phyloP scores from a whole-genome alignment of 2,329 filamentous ascomycete genomes.

The Saccharata proteae region DNA sequence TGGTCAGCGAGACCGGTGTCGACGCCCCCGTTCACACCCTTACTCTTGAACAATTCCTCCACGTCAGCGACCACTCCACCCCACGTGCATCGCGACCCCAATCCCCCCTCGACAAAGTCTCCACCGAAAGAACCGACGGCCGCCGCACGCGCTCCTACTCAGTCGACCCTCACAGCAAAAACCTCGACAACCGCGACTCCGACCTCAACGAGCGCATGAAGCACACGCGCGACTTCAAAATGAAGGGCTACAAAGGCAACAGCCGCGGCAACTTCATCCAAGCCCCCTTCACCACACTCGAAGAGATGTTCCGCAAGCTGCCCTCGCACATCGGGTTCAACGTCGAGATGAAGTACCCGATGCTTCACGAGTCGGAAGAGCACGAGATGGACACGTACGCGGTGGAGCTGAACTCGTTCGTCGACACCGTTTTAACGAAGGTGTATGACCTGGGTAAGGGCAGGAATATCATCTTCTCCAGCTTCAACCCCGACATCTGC shows the following conservation, averaged over 20 bases:
- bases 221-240: slow-evolving; percentile 89
- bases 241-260: slow-evolving; percentile 92
- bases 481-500: slow-evolving; percentile 95
- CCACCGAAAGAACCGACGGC: slow-evolving; percentile 10
- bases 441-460: slow-evolving; percentile 76
- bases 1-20: slow-evolving; percentile 94
- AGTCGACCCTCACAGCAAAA: slow-evolving; percentile 39
- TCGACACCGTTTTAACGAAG: slow-evolving; percentile 79
- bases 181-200: slow-evolving; percentile 31
- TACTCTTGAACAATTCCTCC: slow-evolving; percentile 87
- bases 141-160: slow-evolving; percentile 45
- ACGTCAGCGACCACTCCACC: slow-evolving; percentile 54
- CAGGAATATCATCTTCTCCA: slow-evolving; percentile 92
- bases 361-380: slow-evolving; percentile 90
- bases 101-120: no score
- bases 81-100: slow-evolving; percentile 34
- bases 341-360: slow-evolving; percentile 98
- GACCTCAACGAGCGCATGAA: slow-evolving; percentile 79
- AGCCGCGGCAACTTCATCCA: slow-evolving; percentile 90
- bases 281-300: slow-evolving; percentile 85
- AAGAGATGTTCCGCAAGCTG: slow-evolving; percentile 80
- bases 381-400: slow-evolving; percentile 96
- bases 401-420: slow-evolving; percentile 91
- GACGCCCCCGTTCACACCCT: slow-evolving; percentile 93
- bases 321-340: slow-evolving; percentile 85